Evolutionary conservation across 2,329 filamentous ascomycete species (phyloP).

Genomic region (Trichoderma semiorbis): DNA sequence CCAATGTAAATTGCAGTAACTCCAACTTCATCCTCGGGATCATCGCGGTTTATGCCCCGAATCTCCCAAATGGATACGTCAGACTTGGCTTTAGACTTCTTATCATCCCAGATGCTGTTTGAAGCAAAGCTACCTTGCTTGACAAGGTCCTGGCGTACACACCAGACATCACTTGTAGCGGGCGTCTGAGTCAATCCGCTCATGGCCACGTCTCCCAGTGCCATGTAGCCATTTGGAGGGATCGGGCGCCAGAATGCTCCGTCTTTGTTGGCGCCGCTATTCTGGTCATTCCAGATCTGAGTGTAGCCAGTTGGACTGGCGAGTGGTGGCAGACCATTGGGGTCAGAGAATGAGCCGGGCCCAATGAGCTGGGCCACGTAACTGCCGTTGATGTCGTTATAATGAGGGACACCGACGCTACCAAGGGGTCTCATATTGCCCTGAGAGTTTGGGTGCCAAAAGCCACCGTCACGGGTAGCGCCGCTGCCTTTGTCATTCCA

Average conservation of each 20-base stretch:
- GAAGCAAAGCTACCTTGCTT: background rate
- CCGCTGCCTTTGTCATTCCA: background rate
- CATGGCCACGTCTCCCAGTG: background rate
- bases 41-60: fast-evolving
- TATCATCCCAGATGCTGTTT: background rate
- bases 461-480: background rate
- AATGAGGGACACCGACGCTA: background rate
- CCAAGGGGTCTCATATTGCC: background rate
- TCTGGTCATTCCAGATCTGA: background rate
- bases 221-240: background rate
- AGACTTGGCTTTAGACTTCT: background rate
- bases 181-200: background rate
- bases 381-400: background rate
- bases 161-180: background rate
- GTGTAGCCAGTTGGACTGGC: background rate
- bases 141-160: background rate
- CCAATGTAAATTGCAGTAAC: background rate
- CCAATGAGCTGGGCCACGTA: background rate
- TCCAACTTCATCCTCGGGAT: background rate
- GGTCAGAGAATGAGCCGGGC: too few species aligned
- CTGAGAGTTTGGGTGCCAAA: background rate
- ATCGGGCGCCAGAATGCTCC: background rate
- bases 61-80: background rate
- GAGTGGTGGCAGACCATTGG: background rate
- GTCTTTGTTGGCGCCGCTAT: background rate